Base-by-base conservation (phyloP, 495 filamentous ascomycete genomes). In the Tuber aestivum region DNA sequence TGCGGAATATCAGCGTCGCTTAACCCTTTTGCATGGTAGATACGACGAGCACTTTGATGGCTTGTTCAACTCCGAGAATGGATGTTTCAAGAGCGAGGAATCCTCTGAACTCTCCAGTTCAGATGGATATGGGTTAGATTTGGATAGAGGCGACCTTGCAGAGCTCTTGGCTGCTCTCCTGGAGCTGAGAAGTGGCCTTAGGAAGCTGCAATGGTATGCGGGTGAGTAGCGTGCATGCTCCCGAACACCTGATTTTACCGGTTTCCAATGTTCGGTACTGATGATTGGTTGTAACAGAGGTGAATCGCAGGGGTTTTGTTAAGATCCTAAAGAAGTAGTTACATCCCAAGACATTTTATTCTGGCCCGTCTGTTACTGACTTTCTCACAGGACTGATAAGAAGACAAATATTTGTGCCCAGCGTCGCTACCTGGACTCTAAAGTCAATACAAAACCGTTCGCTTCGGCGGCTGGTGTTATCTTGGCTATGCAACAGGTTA, bases 201-300 rank as follows among this genome's bases (percentile, higher is more conserved):
- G 95, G 68, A 97, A 97, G 78, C 86, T 99, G 76, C 92, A 96
- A 84, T 97, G 94, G 94, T 98, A 97, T 78, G 96, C 94, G 41
- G 79, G 79, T 80, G 38, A 65, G 78, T 70, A 12, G 21, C 32
- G 40, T 12, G 9, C 50, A 14, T 61, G n/a, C 50, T 61, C 50
- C 50, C 27, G 2, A 32, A 21, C 12, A 61, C n/a, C 50, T n/a
- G 50, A n/a, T 61, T 61, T 61, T 61, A 16, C 50, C n/a, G n/a
- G 50, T 61, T 61, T 27, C 27, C 50, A 38, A 8, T 38, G n/a
- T 21, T 35, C 8, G 14, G 42, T 77, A 20, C 79, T 80, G 42
- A 80, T 56, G 2, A 35, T 14, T 48, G 27, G n/a, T 70, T 41
- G 41, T 71, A 35, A 73, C 32, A 77, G 95, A 98, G 85, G 94